These are phyloP conservation scores for Orbilia brochopaga DNA, from an alignment of 2,329 filamentous ascomycete species.

Conservation along the genomic window DNA sequence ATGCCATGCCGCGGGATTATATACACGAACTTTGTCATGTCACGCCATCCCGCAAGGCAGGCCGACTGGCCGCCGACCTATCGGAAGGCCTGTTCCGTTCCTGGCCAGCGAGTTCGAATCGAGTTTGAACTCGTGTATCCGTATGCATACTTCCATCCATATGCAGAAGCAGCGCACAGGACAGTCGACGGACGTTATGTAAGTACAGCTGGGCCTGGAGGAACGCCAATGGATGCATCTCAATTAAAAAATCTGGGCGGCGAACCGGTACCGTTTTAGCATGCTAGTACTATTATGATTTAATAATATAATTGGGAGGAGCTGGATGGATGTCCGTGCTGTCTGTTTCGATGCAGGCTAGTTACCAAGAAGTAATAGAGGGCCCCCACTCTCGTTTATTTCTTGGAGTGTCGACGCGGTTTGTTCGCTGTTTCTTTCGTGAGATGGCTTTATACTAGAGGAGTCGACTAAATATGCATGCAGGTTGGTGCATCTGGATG, in stretches of 20 bases:
- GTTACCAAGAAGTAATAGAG: conserved; percentile 14
- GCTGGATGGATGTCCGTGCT: conserved; percentile 36
- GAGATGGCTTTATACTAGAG: too few relatives aligned
- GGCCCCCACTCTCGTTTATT: conserved; percentile 50
- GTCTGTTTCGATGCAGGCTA: too few relatives aligned
- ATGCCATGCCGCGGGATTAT: background rate
- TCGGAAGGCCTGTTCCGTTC: conserved; percentile 8
- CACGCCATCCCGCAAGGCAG: conserved; percentile 27
- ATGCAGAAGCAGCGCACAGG: conserved; percentile 46
- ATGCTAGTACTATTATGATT: too few relatives aligned
- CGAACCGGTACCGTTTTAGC: conserved; percentile 17
- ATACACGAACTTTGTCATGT: too few relatives aligned
- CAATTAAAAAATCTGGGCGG: conserved; percentile 42
- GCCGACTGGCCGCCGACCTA: conserved; percentile 34
- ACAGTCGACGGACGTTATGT: conserved; percentile 8
- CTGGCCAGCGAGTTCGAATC: background rate
- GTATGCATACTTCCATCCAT: conserved; percentile 43
- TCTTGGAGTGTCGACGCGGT: conserved; percentile 45
- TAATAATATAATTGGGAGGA: conserved; percentile 23
- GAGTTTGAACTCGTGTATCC: conserved; percentile 15
- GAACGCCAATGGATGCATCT: too few relatives aligned
- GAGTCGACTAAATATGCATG: conserved; percentile 20
- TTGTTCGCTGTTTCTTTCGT: conserved; percentile 1
- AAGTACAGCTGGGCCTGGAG: conserved; percentile 25
- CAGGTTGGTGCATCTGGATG: conserved; percentile 30